Evolutionary conservation across 345 rosid species (phyloP).

Genomic region (Syzygium jambos): DNA sequence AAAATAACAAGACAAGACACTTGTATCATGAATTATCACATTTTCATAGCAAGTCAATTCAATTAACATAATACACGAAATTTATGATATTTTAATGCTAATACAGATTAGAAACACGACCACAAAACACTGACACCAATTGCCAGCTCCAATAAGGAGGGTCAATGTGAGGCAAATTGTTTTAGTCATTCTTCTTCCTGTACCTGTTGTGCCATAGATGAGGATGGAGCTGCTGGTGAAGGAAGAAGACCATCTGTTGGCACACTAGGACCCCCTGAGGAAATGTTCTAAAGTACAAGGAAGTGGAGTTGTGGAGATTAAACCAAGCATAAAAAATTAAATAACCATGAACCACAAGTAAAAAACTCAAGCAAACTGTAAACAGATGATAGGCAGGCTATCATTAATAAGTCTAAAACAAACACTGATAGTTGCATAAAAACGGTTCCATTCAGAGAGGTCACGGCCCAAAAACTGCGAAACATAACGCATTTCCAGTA

Average conservation of each 20-base stretch:
- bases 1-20: not conserved
- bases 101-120: not conserved
- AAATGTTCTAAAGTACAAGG: not conserved
- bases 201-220: slow-evolving; percentile 48
- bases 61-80: not conserved
- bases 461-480: not conserved
- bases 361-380: not conserved
- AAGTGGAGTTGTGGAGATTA: not conserved
- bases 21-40: not conserved
- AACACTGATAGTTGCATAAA: not conserved
- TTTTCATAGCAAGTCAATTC: not conserved
- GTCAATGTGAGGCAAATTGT: not conserved
- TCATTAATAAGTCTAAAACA: not conserved
- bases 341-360: not conserved
- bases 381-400: not conserved
- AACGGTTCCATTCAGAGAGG: not conserved
- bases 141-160: not conserved
- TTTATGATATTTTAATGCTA: not conserved
- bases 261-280: slow-evolving; percentile 43
- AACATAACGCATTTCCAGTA: not conserved
- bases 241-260: slow-evolving; percentile 52
- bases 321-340: not conserved
- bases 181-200: not conserved
- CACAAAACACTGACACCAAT: not conserved
- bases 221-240: slow-evolving; percentile 28